Conservation (phyloP, 139 green algal species). For the Chlorella sorokiniana region DNA sequence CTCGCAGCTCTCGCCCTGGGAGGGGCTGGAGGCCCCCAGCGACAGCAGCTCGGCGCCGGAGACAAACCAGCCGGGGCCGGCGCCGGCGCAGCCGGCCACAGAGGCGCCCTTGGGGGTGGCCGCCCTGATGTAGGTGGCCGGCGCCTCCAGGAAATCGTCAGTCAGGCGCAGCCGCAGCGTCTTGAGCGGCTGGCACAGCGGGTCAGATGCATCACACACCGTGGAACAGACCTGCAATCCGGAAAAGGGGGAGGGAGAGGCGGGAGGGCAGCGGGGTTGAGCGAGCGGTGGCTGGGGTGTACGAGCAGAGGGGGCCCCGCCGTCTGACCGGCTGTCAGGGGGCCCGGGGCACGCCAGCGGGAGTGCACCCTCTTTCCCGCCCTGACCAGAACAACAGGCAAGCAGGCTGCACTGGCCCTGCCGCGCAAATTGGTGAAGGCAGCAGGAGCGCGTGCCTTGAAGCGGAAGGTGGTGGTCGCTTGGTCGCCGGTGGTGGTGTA, state of each 20-base stretch:
- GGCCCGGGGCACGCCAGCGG: no score
- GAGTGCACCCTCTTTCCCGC: neutral
- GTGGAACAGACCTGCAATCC: constrained; percentile 29
- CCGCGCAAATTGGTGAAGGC: neutral
- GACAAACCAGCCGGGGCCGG: constrained; percentile 16
- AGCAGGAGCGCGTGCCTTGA: constrained; percentile 1
- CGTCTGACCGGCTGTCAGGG: no score
- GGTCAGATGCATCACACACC: neutral
- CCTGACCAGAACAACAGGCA: neutral
- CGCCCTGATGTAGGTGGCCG: neutral
- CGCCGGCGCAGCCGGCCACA: neutral
- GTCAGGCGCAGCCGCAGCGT: constrained; percentile 23
- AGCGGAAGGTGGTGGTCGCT: constrained; percentile 26
- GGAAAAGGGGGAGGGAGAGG: neutral
- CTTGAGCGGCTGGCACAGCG: constrained; percentile 15
- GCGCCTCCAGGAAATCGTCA: neutral
- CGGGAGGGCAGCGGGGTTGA: neutral
- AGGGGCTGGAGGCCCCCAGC: neutral
- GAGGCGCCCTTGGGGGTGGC: neutral
- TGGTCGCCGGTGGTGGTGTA: constrained; percentile 15
- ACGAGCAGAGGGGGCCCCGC: no score
- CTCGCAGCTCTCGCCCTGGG: constrained; percentile 9
- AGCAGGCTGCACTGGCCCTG: neutral
- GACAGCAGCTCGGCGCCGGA: neutral
- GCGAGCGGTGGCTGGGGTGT: neutral